Evolutionary conservation across 2,329 filamentous ascomycete species (phyloP).

Genomic region (Chaetomium globosum): DNA sequence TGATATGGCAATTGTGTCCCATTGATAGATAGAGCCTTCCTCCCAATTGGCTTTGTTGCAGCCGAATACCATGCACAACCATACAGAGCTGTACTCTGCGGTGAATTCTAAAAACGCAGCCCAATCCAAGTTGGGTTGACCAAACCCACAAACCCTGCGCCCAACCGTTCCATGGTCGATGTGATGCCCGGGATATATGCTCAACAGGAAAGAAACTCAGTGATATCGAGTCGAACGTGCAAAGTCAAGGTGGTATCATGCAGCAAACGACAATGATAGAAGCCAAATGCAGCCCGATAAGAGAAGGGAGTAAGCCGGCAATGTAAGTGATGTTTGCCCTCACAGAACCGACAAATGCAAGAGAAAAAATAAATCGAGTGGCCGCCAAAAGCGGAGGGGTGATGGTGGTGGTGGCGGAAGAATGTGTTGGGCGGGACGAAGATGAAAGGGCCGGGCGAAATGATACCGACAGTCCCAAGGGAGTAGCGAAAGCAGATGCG

Average conservation of each 20-base stretch:
- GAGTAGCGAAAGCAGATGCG: slow-evolving; percentile 9
- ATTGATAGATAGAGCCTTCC: slow-evolving; percentile 24
- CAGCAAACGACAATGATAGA: slow-evolving; percentile 7
- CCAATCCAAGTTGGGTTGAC: not conserved
- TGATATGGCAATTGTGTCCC: slow-evolving; percentile 1
- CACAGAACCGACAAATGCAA: not conserved
- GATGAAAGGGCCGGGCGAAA: not conserved
- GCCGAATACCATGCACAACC: slow-evolving; percentile 12
- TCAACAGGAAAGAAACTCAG: slow-evolving; percentile 11
- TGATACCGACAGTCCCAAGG: too few relatives aligned
- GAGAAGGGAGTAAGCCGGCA: not conserved
- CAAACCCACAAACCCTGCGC: not conserved
- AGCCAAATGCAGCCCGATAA: slow-evolving; percentile 4
- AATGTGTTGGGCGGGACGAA: not conserved
- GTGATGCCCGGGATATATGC: not conserved
- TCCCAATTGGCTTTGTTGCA: slow-evolving; percentile 26
- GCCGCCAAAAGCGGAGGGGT: not conserved
- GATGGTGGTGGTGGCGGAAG: not conserved
- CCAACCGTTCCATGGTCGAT: not conserved
- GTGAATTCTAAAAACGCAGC: not conserved
- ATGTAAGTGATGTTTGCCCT: not conserved
- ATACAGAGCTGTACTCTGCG: not conserved
- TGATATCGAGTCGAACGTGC: slow-evolving; percentile 16
- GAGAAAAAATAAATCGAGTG: not conserved
- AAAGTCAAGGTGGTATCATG: slow-evolving; percentile 31